A percentile compares a stretch with the other conserved stretches of the same genome.
phyloP scores from a whole-genome alignment of 2,329 filamentous ascomycete genomes.

The Trichoderma oligosporum region DNA sequence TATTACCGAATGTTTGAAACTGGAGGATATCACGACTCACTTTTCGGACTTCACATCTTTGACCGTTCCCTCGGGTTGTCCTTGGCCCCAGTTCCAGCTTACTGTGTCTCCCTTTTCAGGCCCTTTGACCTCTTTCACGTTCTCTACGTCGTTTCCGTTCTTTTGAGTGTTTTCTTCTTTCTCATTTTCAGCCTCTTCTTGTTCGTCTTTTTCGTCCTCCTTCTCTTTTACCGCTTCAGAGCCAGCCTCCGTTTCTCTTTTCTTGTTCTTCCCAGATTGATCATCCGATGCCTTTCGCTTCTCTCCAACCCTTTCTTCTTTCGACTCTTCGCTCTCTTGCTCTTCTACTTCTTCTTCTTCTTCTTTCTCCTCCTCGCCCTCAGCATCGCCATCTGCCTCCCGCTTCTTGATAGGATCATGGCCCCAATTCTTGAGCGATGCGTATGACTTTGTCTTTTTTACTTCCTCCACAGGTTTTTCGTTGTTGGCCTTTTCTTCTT shows the following conservation, averaged over 20 bases:
- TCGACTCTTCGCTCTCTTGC: neutral
- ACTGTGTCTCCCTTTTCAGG: conserved; percentile 42
- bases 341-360: conserved; percentile 17
- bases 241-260: conserved; percentile 27
- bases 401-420: conserved; percentile 49
- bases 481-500: conserved; percentile 56
- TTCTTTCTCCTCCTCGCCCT: conserved; percentile 17
- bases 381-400: conserved; percentile 18
- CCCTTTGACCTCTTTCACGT: conserved; percentile 26
- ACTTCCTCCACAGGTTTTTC: conserved; percentile 46
- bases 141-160: neutral
- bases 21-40: conserved; percentile 28
- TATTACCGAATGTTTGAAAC: too few species aligned
- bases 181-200: neutral
- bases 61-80: conserved; percentile 42
- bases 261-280: conserved; percentile 31
- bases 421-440: conserved; percentile 60
- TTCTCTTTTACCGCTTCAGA: conserved; percentile 14
- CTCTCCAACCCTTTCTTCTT: conserved; percentile 25
- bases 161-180: neutral
- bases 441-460: conserved; percentile 51
- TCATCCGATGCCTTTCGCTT: conserved; percentile 29
- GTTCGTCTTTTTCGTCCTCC: conserved; percentile 4
- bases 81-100: conserved; percentile 46
- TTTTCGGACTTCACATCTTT: conserved; percentile 42